These are phyloP conservation scores for Acer negundo DNA, from an alignment of 345 rosid species.

Conservation along the genomic window DNA sequence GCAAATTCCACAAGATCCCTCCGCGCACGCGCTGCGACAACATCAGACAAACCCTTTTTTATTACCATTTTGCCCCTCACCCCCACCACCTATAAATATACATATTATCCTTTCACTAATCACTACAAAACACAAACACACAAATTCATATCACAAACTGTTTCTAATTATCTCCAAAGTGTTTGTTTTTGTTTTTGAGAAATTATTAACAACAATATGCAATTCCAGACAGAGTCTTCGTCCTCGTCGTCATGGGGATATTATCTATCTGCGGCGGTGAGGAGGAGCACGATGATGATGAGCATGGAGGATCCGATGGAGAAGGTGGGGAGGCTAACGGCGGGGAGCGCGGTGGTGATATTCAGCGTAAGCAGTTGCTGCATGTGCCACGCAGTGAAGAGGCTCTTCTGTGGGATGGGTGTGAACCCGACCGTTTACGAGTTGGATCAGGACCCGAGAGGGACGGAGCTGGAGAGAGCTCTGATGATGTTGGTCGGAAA, in stretches of 20 bases:
- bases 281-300: constrained; percentile 3
- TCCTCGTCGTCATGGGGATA: constrained; percentile 13
- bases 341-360: constrained; percentile 69
- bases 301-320: constrained; percentile 48
- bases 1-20: constrained; percentile 21
- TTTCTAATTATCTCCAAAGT: background rate
- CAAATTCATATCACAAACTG: background rate
- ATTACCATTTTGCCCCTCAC: constrained; percentile 19
- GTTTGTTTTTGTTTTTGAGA: background rate
- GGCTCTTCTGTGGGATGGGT: constrained; percentile 71
- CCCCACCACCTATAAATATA: background rate
- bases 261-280: constrained; percentile 15
- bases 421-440: constrained; percentile 65
- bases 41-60: constrained; percentile 36
- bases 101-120: background rate
- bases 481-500: constrained; percentile 40
- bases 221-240: constrained; percentile 20
- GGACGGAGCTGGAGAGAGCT: constrained; percentile 55
- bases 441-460: constrained; percentile 60
- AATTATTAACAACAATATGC: constrained; percentile 15
- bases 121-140: background rate
- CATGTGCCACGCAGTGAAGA: constrained; percentile 79
- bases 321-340: constrained; percentile 49
- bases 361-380: constrained; percentile 65
- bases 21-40: constrained; percentile 50